Base-by-base conservation (phyloP, 495 filamentous ascomycete genomes). In the Aspergillus incahuasiensis region DNA sequence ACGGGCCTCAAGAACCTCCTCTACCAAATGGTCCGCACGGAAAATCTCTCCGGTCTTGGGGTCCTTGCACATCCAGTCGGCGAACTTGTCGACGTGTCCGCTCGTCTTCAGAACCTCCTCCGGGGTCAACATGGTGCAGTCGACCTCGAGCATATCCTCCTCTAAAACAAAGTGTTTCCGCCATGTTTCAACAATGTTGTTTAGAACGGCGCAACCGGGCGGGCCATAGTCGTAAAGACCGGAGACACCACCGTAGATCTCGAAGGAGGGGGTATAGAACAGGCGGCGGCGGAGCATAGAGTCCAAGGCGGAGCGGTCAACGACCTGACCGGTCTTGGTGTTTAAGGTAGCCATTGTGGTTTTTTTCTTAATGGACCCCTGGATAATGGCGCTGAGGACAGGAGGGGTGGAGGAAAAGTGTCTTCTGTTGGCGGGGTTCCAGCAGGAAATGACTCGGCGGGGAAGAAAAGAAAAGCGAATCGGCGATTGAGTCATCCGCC, bases 31-130 rank as follows among this genome's bases (percentile, higher is more conserved):
- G 68, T 98, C 94, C 25, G 94, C 91, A 56, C 94, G 83, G 70
- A 97, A 86, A 55, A 97, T 95, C 76, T 97, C 95, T 64, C 94
- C 94, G 62, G 87, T 94, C 77, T 95, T 94, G 50, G 91, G 91
- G 70, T 98, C 94, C 73, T 97, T 97, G 84, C 91, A 95, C 92
- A 97, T 96, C 90, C 90, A 97, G 70, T 97, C 95, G 61, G 91
- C 88, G 69, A 97, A 98, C 71, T 95, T 95, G 60, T 97, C 94
- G 49, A 97, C 94, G 73, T 98, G 94, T 55, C 95, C 94, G 66
- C 86, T 90, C 21, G 94, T 97, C 82, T 97, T 96, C 43, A 98
- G 79, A 11, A 97, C 89, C 39, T 92, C 89, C 56, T 90, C 80
- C 20, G 94, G 94, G 50, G 90, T 95, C 60, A 95, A 68, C 69